Evolutionary conservation across 2,329 filamentous ascomycete genomes (phyloP).

Genomic region (Ascochyta fabae): DNA sequence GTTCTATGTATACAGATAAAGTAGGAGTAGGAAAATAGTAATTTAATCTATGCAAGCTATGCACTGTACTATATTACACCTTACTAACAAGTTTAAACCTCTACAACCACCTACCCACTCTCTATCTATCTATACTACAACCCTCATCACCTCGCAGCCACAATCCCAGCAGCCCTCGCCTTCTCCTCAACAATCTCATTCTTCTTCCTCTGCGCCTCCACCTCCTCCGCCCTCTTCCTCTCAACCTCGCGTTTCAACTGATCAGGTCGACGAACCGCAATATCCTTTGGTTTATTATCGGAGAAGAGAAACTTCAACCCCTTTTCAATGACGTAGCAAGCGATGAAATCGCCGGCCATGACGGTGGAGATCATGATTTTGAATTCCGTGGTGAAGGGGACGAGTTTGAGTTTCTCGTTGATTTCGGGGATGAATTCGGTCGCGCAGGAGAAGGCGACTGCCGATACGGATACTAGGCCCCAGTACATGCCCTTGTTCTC

Average conservation of each 20-base stretch:
- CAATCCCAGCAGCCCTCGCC: slow-evolving; percentile 23
- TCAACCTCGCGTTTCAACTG: slow-evolving; percentile 79
- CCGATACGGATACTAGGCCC: slow-evolving; percentile 88
- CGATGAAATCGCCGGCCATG: slow-evolving; percentile 87
- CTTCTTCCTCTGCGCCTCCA: slow-evolving; percentile 44
- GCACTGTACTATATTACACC: no score
- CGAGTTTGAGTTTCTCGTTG: slow-evolving; percentile 90
- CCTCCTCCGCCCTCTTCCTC: slow-evolving; percentile 67
- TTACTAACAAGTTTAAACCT: no score
- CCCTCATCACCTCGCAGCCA: neutral
- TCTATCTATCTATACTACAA: no score
- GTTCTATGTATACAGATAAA: no score
- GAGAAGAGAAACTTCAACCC: slow-evolving; percentile 84
- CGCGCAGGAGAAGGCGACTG: slow-evolving; percentile 90
- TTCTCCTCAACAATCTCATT: slow-evolving; percentile 41
- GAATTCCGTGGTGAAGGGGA: slow-evolving; percentile 88
- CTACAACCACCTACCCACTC: no score
- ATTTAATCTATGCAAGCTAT: no score
- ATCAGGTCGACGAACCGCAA: slow-evolving; percentile 83
- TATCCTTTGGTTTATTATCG: slow-evolving; percentile 92
- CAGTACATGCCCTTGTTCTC: slow-evolving; percentile 99
- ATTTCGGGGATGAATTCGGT: slow-evolving; percentile 95
- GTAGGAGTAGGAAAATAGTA: no score
- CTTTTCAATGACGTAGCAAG: slow-evolving; percentile 88
- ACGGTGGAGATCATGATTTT: slow-evolving; percentile 81